phyloP scores from a whole-genome alignment of 768 basidiomycete species.

The Mycena alexandri region DNA sequence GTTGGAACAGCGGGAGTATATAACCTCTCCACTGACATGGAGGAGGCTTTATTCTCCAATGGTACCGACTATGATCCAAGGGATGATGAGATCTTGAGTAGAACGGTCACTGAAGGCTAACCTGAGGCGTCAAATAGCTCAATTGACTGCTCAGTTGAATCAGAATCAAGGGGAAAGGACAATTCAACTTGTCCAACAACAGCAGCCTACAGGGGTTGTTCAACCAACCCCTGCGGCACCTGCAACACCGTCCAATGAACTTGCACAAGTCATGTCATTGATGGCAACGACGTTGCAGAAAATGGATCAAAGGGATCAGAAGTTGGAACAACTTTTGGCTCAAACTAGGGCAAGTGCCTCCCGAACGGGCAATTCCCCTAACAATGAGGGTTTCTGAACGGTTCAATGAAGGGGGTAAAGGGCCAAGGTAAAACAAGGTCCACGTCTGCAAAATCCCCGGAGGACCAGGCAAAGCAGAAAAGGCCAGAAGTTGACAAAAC shows the following conservation, averaged over 20 bases:
- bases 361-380: too few relatives aligned
- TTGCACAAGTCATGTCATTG: background rate
- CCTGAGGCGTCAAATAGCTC: background rate
- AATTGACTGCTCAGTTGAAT: too few relatives aligned
- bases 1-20: background rate
- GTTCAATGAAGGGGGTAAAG: constrained; percentile 1
- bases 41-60: background rate
- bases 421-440: background rate
- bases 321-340: too few relatives aligned
- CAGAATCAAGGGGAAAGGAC: background rate
- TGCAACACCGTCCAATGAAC: background rate
- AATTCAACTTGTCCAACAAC: constrained; percentile 12
- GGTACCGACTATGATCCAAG: background rate
- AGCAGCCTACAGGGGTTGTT: constrained; percentile 5
- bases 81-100: background rate
- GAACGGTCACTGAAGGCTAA: background rate
- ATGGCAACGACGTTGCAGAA: too few relatives aligned
- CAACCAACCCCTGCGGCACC: constrained; percentile 2
- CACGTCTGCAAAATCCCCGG: constrained; percentile 5
- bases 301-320: too few relatives aligned
- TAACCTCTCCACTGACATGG: background rate
- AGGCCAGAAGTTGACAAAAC: background rate
- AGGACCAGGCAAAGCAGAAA: background rate
- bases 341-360: too few relatives aligned
- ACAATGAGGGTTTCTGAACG: background rate